Evolutionary conservation across 257 asterid species (phyloP).

Genomic region (Plantago major): DNA sequence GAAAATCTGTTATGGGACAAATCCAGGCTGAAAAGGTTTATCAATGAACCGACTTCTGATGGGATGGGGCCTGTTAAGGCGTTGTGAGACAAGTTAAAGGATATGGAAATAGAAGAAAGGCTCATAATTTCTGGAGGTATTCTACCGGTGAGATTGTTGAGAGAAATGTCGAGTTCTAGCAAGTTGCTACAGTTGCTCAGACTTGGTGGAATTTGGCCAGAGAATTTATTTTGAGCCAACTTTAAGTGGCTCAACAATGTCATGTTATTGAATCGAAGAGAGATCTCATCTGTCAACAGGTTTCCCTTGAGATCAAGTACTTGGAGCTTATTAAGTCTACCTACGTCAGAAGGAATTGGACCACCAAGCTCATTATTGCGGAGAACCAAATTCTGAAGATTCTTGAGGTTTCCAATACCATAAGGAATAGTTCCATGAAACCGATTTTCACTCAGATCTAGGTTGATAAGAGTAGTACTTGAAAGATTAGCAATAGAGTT

Average conservation of each 20-base stretch:
- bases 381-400: conserved; percentile 11
- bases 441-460: conserved; percentile 22
- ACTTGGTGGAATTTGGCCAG: conserved; percentile 15
- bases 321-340: conserved; percentile 16
- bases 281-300: conserved; percentile 3
- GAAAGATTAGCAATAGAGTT: conserved; percentile 28
- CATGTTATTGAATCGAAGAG: conserved; percentile 19
- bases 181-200: conserved; percentile 12
- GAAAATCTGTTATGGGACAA: conserved; percentile 20
- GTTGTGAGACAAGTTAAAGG: conserved; percentile 9
- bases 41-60: conserved; percentile 12
- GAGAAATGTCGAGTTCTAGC: neutral
- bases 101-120: conserved; percentile 12
- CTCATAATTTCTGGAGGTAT: conserved; percentile 4
- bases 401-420: conserved; percentile 24
- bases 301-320: neutral
- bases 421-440: conserved; percentile 30
- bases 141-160: conserved; percentile 8
- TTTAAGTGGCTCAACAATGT: neutral
- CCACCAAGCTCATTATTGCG: conserved; percentile 22
- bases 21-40: neutral
- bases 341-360: conserved; percentile 23
- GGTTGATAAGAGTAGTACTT: neutral
- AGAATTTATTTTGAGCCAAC: neutral
- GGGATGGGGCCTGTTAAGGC: conserved; percentile 13